A percentile compares a stretch with the other conserved stretches of the same genome.
These are phyloP conservation scores for Jatropha curcas DNA, from an alignment of 345 rosid species.

Conservation along the genomic window DNA sequence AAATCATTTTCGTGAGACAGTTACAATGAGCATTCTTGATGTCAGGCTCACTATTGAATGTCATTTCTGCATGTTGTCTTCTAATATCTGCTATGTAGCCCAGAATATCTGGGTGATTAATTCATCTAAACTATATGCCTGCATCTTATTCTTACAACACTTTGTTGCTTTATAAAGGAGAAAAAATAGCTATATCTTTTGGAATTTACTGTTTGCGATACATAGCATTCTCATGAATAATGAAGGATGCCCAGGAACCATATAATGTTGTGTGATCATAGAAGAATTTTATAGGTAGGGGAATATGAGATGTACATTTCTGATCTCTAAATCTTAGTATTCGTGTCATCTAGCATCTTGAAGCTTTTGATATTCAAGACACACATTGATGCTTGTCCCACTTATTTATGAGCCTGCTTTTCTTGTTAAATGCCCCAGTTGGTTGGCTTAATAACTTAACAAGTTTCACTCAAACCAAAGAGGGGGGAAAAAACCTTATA, in stretches of 20 bases:
- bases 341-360: not conserved
- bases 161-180: not conserved
- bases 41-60: not conserved
- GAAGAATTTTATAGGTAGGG: not conserved
- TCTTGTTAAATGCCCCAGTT: constrained; percentile 1
- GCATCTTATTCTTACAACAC: not conserved
- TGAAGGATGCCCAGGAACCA: not conserved
- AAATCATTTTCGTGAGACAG: not conserved
- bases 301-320: not conserved
- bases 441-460: constrained; percentile 13
- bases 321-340: not conserved
- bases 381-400: not conserved
- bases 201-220: not conserved
- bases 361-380: not conserved
- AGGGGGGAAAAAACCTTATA: too few relatives aligned
- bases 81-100: not conserved
- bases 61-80: not conserved
- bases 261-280: not conserved
- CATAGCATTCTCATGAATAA: not conserved
- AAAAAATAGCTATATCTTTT: not conserved
- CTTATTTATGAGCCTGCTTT: constrained; percentile 1
- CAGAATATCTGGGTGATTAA: too few relatives aligned
- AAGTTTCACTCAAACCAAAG: too few relatives aligned
- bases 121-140: not conserved
- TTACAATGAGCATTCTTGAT: not conserved